Evolutionary conservation across 495 filamentous ascomycete genomes (phyloP), one percentile per base, ranked within the genome.

Genomic region (Aspergillus affinis): DNA sequence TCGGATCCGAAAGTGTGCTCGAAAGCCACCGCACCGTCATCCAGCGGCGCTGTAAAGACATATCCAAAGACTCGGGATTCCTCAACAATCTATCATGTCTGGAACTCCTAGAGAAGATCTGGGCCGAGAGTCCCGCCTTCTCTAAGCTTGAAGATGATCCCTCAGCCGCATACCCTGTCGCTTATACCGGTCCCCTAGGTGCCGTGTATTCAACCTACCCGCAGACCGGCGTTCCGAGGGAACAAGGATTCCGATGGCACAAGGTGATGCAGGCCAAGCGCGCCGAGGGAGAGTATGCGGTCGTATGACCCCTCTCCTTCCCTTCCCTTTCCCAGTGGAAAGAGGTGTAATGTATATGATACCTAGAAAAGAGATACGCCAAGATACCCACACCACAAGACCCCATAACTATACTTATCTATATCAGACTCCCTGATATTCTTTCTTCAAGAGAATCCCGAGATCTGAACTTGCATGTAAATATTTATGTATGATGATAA

Each of bases 11-110:
- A 76, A 96, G 92, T 69, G 90, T 96, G 55, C 86, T 88, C 55
- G 88, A 91, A 62, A 77, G 86, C 44, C 90, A 96, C 61, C 87
- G 93, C 56, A 79, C 82, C 30, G 82, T 92, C 51, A 88, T 98
- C 50, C 84, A 91, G 19, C 76, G 84, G 64, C 85, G 92, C 53
- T 96, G 92, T 77, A 78, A 86, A 45, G 91, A 93, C 69, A 92
- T 97, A 65, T 90, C 91, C 78, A 82, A 85, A 23, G 89, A 93
- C 66, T 91, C 88, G 48, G 93, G 92, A 15, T 96, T 97, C 70
- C 89, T 89, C 75, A 97, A 97, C 69, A 97, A 96, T 65, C 79
- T 96, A 20, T 88, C 88, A 7, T 91, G 90, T 19, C 78, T 98
- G 53, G 90, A 93, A 65, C 84, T 97, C 0, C 67, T 97, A 62